Percentiles rank a stretch among this genome's conserved stretches.
Conservation (phyloP, 2,329 filamentous ascomycete genomes). For the Lojkania enalia region DNA sequence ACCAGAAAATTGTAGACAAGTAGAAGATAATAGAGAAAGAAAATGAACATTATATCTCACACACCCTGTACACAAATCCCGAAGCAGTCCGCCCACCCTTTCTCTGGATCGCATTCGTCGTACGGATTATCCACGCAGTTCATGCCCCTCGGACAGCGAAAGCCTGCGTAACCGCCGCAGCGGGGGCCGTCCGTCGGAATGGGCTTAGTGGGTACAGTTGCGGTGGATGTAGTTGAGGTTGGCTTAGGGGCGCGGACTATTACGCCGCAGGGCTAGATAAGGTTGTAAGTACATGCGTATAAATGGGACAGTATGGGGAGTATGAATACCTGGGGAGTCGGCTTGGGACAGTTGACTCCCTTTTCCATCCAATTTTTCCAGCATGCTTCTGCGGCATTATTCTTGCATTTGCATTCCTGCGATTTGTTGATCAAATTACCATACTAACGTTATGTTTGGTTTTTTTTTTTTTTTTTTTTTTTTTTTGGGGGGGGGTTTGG, state of each 20-base stretch:
- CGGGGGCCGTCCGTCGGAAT: not conserved
- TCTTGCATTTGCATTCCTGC: conserved; percentile 26
- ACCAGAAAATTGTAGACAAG: too few relatives aligned
- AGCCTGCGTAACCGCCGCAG: conserved; percentile 41
- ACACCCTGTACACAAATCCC: conserved; percentile 34
- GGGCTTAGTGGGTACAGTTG: not conserved
- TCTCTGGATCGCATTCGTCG: conserved; percentile 40
- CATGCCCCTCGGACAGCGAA: conserved; percentile 25
- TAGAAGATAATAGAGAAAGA: too few relatives aligned
- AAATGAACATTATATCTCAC: not conserved
- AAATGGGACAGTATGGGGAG: not conserved
- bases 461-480: too few relatives aligned
- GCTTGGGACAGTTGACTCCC: conserved; percentile 15
- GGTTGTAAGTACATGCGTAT: not conserved
- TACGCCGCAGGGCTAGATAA: conserved; percentile 11
- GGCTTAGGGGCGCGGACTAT: conserved; percentile 1
- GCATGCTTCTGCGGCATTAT: conserved; percentile 19
- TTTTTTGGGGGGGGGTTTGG: too few relatives aligned
- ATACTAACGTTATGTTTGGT: not conserved
- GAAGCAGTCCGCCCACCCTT: conserved; percentile 43
- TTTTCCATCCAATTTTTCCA: conserved; percentile 13
- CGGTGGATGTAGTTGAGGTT: not conserved
- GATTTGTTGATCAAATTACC: not conserved
- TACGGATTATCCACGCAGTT: conserved; percentile 45
- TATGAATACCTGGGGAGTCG: conserved; percentile 10